A percentile compares a stretch with the other conserved stretches of the same genome.
Conservation (phyloP, 148 eudicot species). For the Chenopodium album region DNA sequence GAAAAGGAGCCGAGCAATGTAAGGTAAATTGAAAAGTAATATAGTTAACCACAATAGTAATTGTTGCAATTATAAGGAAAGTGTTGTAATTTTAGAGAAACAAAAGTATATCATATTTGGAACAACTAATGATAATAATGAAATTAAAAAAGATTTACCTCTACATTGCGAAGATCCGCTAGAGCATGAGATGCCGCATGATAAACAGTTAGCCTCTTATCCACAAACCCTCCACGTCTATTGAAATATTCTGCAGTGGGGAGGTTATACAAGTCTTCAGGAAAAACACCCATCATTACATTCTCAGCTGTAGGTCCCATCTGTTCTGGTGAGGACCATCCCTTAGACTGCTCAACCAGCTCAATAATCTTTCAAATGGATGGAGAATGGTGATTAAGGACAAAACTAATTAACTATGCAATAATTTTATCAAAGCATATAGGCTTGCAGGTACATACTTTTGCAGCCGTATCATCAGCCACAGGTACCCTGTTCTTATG, state of each 20-base stretch:
- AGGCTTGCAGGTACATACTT: constrained; percentile 40
- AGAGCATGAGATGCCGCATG: constrained; percentile 79
- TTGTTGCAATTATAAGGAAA: no score
- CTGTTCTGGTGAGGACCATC: constrained; percentile 72
- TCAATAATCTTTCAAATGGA: constrained; percentile 62
- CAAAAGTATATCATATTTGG: no score
- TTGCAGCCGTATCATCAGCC: constrained; percentile 56
- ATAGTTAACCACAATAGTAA: no score
- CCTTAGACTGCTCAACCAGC: constrained; percentile 96
- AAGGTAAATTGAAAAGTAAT: no score
- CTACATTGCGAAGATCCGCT: constrained; percentile 67
- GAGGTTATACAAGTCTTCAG: constrained; percentile 71
- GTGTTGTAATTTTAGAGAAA: no score
- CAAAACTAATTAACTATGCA: not conserved
- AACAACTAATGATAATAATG: not conserved
- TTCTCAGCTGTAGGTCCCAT: constrained; percentile 58
- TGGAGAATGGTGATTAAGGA: constrained; percentile 16
- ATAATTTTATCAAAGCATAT: constrained; percentile 1
- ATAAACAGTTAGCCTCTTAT: constrained; percentile 66
- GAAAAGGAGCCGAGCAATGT: no score
- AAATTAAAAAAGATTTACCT: constrained; percentile 40
- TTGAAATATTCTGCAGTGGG: constrained; percentile 74
- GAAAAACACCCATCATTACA: constrained; percentile 68
- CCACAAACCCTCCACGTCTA: constrained; percentile 64
- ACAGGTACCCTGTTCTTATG: constrained; percentile 65